Evolutionary conservation across 2,329 filamentous ascomycete species (phyloP).

Genomic region (Exophiala bonariae): DNA sequence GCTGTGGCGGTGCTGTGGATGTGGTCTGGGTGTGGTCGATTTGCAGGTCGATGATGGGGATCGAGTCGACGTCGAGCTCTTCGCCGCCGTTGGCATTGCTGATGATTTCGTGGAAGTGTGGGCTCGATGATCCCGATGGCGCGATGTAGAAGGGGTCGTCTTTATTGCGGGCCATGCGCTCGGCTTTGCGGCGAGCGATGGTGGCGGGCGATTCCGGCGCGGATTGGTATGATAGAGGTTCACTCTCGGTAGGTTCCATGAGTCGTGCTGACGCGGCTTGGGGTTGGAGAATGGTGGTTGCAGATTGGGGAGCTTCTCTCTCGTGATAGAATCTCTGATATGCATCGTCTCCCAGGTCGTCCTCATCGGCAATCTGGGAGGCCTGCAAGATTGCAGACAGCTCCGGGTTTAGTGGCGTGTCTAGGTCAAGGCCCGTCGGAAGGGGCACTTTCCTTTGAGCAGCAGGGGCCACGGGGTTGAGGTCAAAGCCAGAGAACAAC

Average conservation of each 20-base stretch:
- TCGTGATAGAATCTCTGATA: constrained; percentile 46
- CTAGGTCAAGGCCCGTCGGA: constrained; percentile 73
- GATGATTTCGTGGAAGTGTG: constrained; percentile 63
- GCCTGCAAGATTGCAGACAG: constrained; percentile 64
- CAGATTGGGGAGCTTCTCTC: constrained; percentile 27
- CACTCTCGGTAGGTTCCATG: constrained; percentile 13
- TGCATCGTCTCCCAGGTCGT: constrained; percentile 48
- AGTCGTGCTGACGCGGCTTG: constrained; percentile 10
- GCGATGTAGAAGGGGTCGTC: constrained; percentile 96
- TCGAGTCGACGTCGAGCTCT: constrained; percentile 86
- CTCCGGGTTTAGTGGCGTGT: constrained; percentile 77
- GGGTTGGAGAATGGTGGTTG: constrained; percentile 22
- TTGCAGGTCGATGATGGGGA: constrained; percentile 92
- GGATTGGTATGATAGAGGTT: constrained; percentile 39
- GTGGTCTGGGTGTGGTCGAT: constrained; percentile 57
- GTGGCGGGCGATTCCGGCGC: constrained; percentile 70
- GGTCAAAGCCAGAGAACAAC: constrained; percentile 79
- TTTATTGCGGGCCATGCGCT: constrained; percentile 77
- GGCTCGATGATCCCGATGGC: constrained; percentile 64
- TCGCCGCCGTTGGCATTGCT: constrained; percentile 63
- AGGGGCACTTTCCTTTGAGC: constrained; percentile 85
- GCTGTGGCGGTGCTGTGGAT: constrained; percentile 8
- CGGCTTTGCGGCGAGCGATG: constrained; percentile 69
- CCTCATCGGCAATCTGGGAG: constrained; percentile 41
- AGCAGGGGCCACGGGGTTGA: constrained; percentile 83